Evolutionary conservation across 306 rosid species (phyloP).

Genomic region (Vigna nakashimae): DNA sequence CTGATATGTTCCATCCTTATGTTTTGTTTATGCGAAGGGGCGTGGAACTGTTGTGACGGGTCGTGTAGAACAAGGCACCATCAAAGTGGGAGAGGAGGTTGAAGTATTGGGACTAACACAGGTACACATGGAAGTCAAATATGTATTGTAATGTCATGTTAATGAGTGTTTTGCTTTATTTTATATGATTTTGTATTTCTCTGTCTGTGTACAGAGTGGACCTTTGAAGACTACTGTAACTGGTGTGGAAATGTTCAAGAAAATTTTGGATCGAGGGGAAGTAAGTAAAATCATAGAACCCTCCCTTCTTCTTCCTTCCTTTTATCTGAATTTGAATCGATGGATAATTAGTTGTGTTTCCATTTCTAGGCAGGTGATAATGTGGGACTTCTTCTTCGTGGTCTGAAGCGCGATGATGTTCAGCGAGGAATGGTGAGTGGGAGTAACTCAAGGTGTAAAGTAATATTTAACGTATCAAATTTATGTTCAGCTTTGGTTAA

Average conservation of each 20-base stretch:
- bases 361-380: conserved; percentile 83
- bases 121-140: conserved; percentile 47
- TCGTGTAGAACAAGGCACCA: conserved; percentile 87
- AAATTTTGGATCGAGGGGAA: conserved; percentile 80
- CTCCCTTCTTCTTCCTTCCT: not conserved
- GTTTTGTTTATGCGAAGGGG: conserved; percentile 58
- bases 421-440: conserved; percentile 86
- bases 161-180: conserved; percentile 19
- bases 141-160: conserved; percentile 30
- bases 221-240: conserved; percentile 86
- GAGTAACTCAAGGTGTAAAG: conserved; percentile 26
- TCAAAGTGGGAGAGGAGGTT: conserved; percentile 95
- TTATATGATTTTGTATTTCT: conserved; percentile 38
- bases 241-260: conserved; percentile 93
- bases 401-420: conserved; percentile 83
- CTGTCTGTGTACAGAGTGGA: conserved; percentile 52
- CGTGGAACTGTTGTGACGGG: conserved; percentile 98
- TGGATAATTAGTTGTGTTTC: conserved; percentile 40
- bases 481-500: conserved; percentile 25
- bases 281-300: conserved; percentile 59
- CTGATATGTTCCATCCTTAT: conserved; percentile 1
- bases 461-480: not conserved
- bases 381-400: conserved; percentile 94
- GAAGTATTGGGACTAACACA: conserved; percentile 80
- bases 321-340: conserved; percentile 16